Conservation (phyloP, 345 rosid genomes). For the Citrus glauca region DNA sequence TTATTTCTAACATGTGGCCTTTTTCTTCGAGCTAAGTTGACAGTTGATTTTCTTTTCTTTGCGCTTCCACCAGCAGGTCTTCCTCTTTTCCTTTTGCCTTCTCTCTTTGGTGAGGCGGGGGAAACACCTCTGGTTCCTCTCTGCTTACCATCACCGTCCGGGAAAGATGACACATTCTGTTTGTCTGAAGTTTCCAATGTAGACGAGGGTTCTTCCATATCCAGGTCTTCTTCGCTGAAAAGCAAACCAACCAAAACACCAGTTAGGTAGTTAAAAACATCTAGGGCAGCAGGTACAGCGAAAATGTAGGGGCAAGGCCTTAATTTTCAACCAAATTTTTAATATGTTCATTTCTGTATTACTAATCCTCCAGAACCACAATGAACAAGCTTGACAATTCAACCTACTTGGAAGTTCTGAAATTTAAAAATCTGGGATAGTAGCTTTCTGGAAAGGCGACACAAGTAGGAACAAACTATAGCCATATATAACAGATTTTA, state of each 20-base stretch:
- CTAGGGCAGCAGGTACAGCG: not conserved
- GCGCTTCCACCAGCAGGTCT: constrained; percentile 38
- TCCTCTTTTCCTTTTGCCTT: constrained; percentile 49
- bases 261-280: not conserved
- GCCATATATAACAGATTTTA: not conserved
- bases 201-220: constrained; percentile 23
- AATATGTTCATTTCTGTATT: not conserved
- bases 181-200: constrained; percentile 10
- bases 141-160: constrained; percentile 9
- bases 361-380: not conserved
- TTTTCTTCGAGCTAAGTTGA: constrained; percentile 31
- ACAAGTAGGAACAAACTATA: not conserved
- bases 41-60: constrained; percentile 38
- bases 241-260: constrained; percentile 8
- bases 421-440: not conserved
- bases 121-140: constrained; percentile 7
- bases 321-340: not conserved
- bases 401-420: not conserved
- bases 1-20: constrained; percentile 44
- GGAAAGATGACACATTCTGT: constrained; percentile 1
- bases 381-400: no score
- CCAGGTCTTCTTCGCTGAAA: constrained; percentile 39
- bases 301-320: not conserved
- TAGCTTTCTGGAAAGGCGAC: not conserved
- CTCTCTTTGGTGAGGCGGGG: constrained; percentile 25